Evolutionary conservation across 1,284 basidiomycete species (phyloP).

Genomic region (Exobasidium rhododendri): DNA sequence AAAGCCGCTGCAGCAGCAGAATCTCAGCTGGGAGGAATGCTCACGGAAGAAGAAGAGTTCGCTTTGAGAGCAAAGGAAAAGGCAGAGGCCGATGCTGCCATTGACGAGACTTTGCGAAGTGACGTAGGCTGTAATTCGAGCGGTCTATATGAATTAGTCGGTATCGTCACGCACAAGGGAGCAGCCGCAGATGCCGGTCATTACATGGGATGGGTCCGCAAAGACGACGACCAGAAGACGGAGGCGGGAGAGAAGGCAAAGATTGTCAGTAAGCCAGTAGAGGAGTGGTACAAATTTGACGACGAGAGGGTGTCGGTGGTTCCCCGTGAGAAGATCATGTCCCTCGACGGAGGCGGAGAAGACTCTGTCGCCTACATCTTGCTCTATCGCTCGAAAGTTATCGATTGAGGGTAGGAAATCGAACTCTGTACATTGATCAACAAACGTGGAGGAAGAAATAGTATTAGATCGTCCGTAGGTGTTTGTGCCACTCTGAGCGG

Average conservation of each 20-base stretch:
- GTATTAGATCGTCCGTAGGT: too few species aligned
- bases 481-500: too few species aligned
- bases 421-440: too few species aligned
- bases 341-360: conserved; percentile 51
- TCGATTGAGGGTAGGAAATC: conserved; percentile 14
- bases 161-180: conserved; percentile 96
- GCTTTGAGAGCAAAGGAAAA: conserved; percentile 53
- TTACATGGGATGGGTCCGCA: conserved; percentile 77
- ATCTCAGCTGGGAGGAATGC: conserved; percentile 49
- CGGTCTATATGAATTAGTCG: conserved; percentile 79
- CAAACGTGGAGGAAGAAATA: too few species aligned
- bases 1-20: conserved; percentile 20
- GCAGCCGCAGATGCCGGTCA: conserved; percentile 88
- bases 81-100: conserved; percentile 56
- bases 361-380: conserved; percentile 52
- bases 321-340: conserved; percentile 41
- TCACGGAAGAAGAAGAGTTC: conserved; percentile 67
- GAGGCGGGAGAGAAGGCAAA: conserved; percentile 3
- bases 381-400: conserved; percentile 39
- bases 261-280: conserved; percentile 19
- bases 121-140: conserved; percentile 72
- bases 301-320: conserved; percentile 50
- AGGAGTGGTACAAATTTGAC: conserved; percentile 54
- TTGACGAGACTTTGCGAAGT: conserved; percentile 65
- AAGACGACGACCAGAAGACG: conserved; percentile 25